Conservation (phyloP, 495 filamentous ascomycete genomes). For the Talaromyces thailandensis region DNA sequence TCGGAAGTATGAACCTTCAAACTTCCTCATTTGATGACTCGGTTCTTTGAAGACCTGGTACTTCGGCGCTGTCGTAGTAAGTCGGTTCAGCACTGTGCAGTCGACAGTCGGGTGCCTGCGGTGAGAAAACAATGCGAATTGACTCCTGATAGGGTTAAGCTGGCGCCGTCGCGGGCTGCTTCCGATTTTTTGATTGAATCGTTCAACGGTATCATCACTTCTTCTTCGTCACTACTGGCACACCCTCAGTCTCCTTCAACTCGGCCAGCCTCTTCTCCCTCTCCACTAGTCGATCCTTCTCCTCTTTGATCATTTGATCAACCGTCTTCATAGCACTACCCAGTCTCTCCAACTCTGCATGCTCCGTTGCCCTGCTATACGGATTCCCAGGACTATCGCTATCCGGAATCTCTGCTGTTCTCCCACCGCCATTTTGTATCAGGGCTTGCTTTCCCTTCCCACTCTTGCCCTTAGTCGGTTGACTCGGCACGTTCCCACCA, state of each 20-base stretch:
- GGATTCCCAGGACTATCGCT: slow-evolving; percentile 53
- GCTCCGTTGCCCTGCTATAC: slow-evolving; percentile 69
- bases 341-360: slow-evolving; percentile 53
- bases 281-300: slow-evolving; percentile 53
- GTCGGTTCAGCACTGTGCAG: too few relatives aligned
- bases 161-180: background rate
- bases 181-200: background rate
- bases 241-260: slow-evolving; percentile 46
- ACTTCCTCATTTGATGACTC: too few relatives aligned
- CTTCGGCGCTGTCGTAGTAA: too few relatives aligned
- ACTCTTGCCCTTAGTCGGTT: slow-evolving; percentile 33
- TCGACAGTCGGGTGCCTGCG: too few relatives aligned
- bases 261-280: slow-evolving; percentile 55
- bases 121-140: background rate
- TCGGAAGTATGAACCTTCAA: too few relatives aligned
- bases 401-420: slow-evolving; percentile 64
- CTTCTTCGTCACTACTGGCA: slow-evolving; percentile 33
- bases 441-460: slow-evolving; percentile 33
- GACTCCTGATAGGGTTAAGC: background rate
- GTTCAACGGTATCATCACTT: slow-evolving; percentile 18
- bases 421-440: slow-evolving; percentile 37
- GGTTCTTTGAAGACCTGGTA: too few relatives aligned
- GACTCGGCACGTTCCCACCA: slow-evolving; percentile 28
- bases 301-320: slow-evolving; percentile 58
- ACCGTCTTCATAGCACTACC: slow-evolving; percentile 56